A percentile compares a stretch with the other conserved stretches of the same genome.
phyloP scores from a whole-genome alignment of 2,329 filamentous ascomycete genomes.

The Fusarium oligoseptatum region DNA sequence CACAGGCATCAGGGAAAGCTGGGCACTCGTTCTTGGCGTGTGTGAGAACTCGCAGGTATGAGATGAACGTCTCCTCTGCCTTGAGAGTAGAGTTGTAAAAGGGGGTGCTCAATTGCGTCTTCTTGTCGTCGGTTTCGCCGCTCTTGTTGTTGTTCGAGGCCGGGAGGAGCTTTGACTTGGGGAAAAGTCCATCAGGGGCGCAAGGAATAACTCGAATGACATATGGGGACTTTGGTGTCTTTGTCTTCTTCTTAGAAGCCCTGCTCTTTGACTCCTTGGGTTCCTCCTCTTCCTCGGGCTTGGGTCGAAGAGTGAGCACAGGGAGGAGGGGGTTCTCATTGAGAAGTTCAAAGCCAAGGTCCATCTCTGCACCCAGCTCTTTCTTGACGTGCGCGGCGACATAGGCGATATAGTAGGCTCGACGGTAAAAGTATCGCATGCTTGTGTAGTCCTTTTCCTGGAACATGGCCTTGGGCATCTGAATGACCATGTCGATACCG shows the following conservation, averaged over 20 bases:
- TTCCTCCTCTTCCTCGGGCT: slow-evolving; percentile 36
- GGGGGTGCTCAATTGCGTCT: slow-evolving; percentile 70
- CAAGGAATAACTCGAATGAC: slow-evolving; percentile 84
- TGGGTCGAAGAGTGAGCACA: slow-evolving; percentile 64
- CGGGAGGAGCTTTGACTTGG: slow-evolving; percentile 77
- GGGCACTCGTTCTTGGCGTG: slow-evolving; percentile 76
- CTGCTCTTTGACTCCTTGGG: slow-evolving; percentile 31
- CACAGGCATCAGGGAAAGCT: slow-evolving; percentile 84
- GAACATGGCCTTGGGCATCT: slow-evolving; percentile 84
- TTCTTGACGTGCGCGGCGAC: slow-evolving; percentile 78
- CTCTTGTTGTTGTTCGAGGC: slow-evolving; percentile 77
- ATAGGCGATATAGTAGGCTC: slow-evolving; percentile 90
- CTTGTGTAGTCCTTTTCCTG: slow-evolving; percentile 96
- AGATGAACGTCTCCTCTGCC: slow-evolving; percentile 78
- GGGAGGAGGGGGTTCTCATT: slow-evolving; percentile 84
- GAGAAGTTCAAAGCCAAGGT: slow-evolving; percentile 73
- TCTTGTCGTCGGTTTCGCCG: slow-evolving; percentile 59
- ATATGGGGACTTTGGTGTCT: slow-evolving; percentile 57
- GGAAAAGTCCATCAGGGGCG: slow-evolving; percentile 77
- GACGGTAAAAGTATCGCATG: slow-evolving; percentile 93
- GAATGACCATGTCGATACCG: slow-evolving; percentile 85
- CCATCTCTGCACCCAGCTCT: slow-evolving; percentile 65
- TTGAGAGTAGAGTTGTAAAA: slow-evolving; percentile 92
- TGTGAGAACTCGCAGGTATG: slow-evolving; percentile 82
- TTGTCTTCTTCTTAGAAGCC: slow-evolving; percentile 43